A percentile compares a stretch with the other conserved stretches of the same genome.
Conservation (phyloP, 805 yeast species). For the Candida broadrunensis region DNA sequence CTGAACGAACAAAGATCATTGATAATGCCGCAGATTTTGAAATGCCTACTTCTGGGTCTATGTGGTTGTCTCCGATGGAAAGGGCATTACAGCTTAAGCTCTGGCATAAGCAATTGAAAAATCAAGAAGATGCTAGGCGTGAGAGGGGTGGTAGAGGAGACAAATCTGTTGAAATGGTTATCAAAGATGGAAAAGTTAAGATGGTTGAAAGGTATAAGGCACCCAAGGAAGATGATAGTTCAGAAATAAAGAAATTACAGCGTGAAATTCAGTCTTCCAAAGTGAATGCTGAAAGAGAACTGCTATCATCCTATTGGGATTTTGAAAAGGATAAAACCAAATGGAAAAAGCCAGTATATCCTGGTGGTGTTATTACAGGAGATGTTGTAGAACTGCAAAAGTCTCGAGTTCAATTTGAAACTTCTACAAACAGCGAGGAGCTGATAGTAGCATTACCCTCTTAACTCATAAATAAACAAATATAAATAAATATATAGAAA, state of each 20-base stretch:
- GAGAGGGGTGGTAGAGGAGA: conserved; percentile 71
- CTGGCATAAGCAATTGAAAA: conserved; percentile 74
- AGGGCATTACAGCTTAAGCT: conserved; percentile 82
- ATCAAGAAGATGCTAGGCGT: conserved; percentile 55
- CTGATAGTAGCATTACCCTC: conserved; percentile 16
- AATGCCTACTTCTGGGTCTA: conserved; percentile 46
- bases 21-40: conserved; percentile 92
- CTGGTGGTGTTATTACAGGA: not conserved
- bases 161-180: conserved; percentile 71
- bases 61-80: conserved; percentile 87
- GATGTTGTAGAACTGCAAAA: conserved; percentile 1
- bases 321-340: conserved; percentile 49
- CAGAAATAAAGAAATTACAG: conserved; percentile 36
- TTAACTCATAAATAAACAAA: no score
- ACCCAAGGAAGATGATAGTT: conserved; percentile 19
- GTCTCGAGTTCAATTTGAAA: conserved; percentile 25
- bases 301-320: conserved; percentile 53
- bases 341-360: conserved; percentile 55
- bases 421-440: conserved; percentile 19
- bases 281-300: conserved; percentile 22
- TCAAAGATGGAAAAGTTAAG: conserved; percentile 76
- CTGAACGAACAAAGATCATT: conserved; percentile 86
- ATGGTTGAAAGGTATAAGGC: conserved; percentile 45
- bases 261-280: conserved; percentile 21
- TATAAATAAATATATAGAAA: no score